phyloP scores from a whole-genome alignment of 2,329 filamentous ascomycete genomes.

The Malbranchea zuffiana region DNA sequence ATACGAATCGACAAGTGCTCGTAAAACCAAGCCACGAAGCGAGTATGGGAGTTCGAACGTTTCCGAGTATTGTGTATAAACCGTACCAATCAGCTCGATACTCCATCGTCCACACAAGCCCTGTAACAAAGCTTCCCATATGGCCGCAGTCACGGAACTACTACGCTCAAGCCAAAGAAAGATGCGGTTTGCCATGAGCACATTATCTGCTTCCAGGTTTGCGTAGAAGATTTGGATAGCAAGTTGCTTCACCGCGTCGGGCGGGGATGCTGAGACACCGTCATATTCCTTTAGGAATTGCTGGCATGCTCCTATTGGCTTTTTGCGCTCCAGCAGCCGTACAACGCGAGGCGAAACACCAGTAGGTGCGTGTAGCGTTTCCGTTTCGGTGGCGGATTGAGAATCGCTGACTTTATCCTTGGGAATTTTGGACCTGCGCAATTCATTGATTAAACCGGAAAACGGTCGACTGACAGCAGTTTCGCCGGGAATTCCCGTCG shows the following conservation, averaged over 20 bases:
- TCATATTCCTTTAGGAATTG: constrained; percentile 23
- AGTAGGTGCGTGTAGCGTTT: too few relatives aligned
- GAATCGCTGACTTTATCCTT: too few relatives aligned
- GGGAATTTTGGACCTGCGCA: too few relatives aligned
- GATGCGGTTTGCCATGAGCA: constrained; percentile 29
- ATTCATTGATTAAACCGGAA: too few relatives aligned
- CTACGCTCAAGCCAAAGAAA: constrained; percentile 28
- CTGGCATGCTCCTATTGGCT: constrained; percentile 29
- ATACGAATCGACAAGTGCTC: constrained; percentile 29
- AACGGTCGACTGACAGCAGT: too few relatives aligned
- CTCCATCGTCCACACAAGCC: constrained; percentile 21
- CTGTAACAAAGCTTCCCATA: constrained; percentile 31
- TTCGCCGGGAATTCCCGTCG: too few relatives aligned
- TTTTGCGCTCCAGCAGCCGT: constrained; percentile 19
- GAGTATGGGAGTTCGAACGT: constrained; percentile 22
- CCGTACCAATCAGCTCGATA: constrained; percentile 27
- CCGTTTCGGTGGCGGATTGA: too few relatives aligned
- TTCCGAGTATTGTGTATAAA: constrained; percentile 24
- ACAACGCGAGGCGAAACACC: too few relatives aligned
- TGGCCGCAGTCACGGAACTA: constrained; percentile 21
- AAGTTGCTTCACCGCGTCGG: constrained; percentile 21
- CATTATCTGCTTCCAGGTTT: constrained; percentile 29
- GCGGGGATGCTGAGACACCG: constrained; percentile 18
- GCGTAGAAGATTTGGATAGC: constrained; percentile 24
- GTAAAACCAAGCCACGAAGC: constrained; percentile 28